Base-by-base conservation (phyloP, 257 asterid species). In the Fraxinus quadrangulata region DNA sequence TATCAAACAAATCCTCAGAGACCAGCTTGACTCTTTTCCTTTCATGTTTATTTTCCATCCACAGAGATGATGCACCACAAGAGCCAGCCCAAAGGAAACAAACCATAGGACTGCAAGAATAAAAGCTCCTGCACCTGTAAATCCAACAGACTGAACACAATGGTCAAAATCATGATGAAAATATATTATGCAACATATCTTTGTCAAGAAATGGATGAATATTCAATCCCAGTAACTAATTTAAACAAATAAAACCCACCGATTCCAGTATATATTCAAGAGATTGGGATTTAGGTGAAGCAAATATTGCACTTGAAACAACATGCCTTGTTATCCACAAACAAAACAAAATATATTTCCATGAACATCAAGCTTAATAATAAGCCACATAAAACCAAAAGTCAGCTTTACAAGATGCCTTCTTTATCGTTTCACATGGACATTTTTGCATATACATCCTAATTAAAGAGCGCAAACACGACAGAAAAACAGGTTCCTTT, bases 131-230 rank as follows among this genome's bases (percentile, higher is more conserved):
- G 91, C 90, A 28, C 99, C 99, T 34, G 97, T 91, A 86, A 87
- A 95, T 79, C 97, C 97, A 67, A 95, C 97, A 78, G 99, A 95
- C 99, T 95, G 89, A 83, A 83, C 26, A 68, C 61, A 79, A 82
- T 39, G 74, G 75, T 83, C 80, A 81, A 33, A 39, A 79, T 70
- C 45, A 79, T 3, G 51, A 79, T 9, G 11, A 13, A 74, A 23
- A 21, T 47, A 45, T 30, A 79, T n/a, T 51, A 73, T 47, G 19
- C 66, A 72, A 67, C 76, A 72, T 33, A 66, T 19, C 75, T 72
- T 47, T 47, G n/a, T 16, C 74, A 61, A 14, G 11, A 42, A 74
- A 70, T 68, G 17, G 63, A 70, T 45, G 13, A 70, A 23, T 11
- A 21, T 61, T 74, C 12, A 70, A 39, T 23, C 6, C 3, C 7